Evolutionary conservation across 2,329 filamentous ascomycete genomes (phyloP).

Genomic region (Ophiostoma ips): DNA sequence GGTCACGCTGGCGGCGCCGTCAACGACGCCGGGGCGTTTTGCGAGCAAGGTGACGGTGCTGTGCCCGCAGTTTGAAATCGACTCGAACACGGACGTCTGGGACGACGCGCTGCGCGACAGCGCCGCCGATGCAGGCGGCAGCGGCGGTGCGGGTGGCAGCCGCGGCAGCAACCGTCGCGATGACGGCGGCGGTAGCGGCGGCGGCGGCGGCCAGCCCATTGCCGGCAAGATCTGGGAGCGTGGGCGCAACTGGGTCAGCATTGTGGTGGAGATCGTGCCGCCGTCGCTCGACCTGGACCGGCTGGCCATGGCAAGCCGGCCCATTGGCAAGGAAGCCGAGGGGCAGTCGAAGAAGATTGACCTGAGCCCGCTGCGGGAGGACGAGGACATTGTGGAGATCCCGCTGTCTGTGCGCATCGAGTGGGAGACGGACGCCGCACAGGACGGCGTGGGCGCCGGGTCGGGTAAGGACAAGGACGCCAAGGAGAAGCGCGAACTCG

Average conservation of each 20-base stretch:
- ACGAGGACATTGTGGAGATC: slow-evolving; percentile 65
- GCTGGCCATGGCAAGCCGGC: slow-evolving; percentile 16
- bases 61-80: slow-evolving; percentile 87
- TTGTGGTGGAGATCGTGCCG: slow-evolving; percentile 80
- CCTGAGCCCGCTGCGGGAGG: slow-evolving; percentile 36
- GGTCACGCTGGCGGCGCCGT: slow-evolving; percentile 75
- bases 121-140: slow-evolving; percentile 16
- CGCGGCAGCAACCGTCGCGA: slow-evolving; percentile 21
- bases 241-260: slow-evolving; percentile 86
- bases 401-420: slow-evolving; percentile 87
- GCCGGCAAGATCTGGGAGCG: slow-evolving; percentile 94
- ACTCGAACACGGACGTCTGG: slow-evolving; percentile 76
- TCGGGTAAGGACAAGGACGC: slow-evolving; percentile 41
- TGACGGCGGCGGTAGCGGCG: slow-evolving; percentile 16
- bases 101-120: slow-evolving; percentile 68
- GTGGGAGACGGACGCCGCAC: slow-evolving; percentile 60
- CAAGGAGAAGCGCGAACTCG: slow-evolving; percentile 72
- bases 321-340: slow-evolving; percentile 19
- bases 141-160: slow-evolving; percentile 17
- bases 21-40: slow-evolving; percentile 62
- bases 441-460: slow-evolving; percentile 47
- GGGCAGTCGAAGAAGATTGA: slow-evolving; percentile 19
- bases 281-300: slow-evolving; percentile 33
- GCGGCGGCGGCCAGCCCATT: slow-evolving; percentile 42
- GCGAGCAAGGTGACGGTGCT: slow-evolving; percentile 75